Percentiles rank a stretch among this genome's conserved stretches.
Evolutionary conservation across 2,329 filamentous ascomycete species (phyloP).

Genomic region (Dactylellina sp.): DNA sequence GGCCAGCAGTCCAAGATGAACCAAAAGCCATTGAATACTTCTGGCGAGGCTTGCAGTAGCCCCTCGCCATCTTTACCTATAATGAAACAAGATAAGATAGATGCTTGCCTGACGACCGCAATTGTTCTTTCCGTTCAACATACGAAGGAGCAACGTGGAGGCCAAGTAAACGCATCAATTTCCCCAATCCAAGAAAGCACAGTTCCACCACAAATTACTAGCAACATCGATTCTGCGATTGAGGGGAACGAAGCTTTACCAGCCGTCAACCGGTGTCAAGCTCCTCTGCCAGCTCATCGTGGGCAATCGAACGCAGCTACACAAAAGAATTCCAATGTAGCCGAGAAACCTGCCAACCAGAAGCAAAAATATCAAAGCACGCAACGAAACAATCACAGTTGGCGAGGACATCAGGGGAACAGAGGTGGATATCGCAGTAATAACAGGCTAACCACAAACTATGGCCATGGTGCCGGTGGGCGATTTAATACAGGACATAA

Average conservation of each 20-base stretch:
- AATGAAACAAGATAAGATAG: not conserved
- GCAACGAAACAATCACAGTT: not conserved
- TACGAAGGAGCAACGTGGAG: slow-evolving; percentile 25
- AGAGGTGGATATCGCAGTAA: slow-evolving; percentile 24
- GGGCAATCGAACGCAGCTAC: not conserved
- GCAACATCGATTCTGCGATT: not conserved
- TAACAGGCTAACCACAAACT: slow-evolving; percentile 30
- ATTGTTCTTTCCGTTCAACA: slow-evolving; percentile 43
- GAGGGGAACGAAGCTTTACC: slow-evolving; percentile 17
- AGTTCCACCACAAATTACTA: not conserved
- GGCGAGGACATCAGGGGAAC: not conserved
- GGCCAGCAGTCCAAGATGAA: not conserved
- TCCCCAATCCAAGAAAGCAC: slow-evolving; percentile 1
- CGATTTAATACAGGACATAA: slow-evolving; percentile 33
- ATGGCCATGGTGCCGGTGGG: slow-evolving; percentile 16
- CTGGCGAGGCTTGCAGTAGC: not conserved
- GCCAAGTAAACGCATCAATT: not conserved
- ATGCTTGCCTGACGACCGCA: not conserved
- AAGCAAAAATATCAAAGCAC: slow-evolving; percentile 5
- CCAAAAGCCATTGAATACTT: not conserved
- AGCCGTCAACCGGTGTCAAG: slow-evolving; percentile 46
- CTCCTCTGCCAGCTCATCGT: not conserved
- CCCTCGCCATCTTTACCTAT: slow-evolving; percentile 14
- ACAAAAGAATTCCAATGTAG: not conserved
- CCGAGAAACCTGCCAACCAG: not conserved